Evolutionary conservation across 495 filamentous ascomycete species (phyloP).

Genomic region (Aspergillus haitiensis): DNA sequence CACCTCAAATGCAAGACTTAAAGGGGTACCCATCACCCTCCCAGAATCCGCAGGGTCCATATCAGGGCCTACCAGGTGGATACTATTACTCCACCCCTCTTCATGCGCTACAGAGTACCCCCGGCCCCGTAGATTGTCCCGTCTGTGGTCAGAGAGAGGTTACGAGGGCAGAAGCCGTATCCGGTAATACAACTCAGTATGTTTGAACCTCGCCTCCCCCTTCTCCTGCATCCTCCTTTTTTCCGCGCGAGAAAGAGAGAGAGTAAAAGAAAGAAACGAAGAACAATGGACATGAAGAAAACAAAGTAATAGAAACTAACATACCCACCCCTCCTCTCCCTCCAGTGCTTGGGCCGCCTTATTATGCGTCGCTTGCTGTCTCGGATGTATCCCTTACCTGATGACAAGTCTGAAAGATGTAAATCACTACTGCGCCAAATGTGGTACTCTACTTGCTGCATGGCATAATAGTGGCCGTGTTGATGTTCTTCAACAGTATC

Average conservation of each 20-base stretch:
- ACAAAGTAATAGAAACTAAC: too few relatives aligned
- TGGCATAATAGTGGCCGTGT: constrained; percentile 55
- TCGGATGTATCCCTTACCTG: constrained; percentile 56
- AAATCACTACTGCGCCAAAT: constrained; percentile 52
- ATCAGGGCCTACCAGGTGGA: constrained; percentile 13
- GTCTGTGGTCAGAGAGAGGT: constrained; percentile 48
- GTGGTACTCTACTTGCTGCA: constrained; percentile 46
- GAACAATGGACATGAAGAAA: background rate
- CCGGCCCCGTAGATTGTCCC: constrained; percentile 53
- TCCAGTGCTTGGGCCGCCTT: constrained; percentile 52
- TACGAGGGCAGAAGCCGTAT: constrained; percentile 41
- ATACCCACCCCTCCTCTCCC: too few relatives aligned
- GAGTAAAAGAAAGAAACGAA: background rate
- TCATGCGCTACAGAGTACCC: constrained; percentile 34
- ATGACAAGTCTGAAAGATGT: constrained; percentile 53
- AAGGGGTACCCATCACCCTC: background rate
- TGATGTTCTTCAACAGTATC: constrained; percentile 37
- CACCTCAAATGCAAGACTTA: background rate
- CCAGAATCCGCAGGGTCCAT: too few relatives aligned
- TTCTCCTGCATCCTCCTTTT: background rate
- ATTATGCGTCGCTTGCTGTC: constrained; percentile 46
- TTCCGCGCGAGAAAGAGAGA: background rate
- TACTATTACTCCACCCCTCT: constrained; percentile 34
- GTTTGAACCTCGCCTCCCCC: constrained; percentile 17
- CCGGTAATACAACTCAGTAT: constrained; percentile 54